These are phyloP conservation scores for Neonectria faginata DNA, from an alignment of 2,329 filamentous ascomycete species.

Conservation along the genomic window DNA sequence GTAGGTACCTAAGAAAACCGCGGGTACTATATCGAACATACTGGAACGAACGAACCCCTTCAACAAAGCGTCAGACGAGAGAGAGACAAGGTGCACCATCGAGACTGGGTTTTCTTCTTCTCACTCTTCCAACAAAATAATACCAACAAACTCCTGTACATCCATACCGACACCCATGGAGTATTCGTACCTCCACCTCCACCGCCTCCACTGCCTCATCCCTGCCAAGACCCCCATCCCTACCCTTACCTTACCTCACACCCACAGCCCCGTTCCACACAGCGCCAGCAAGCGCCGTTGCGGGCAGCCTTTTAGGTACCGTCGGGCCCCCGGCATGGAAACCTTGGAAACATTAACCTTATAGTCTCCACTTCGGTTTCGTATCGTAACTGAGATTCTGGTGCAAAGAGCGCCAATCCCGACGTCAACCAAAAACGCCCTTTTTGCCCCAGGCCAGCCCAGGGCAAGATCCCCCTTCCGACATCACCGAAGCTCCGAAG, in stretches of 20 bases:
- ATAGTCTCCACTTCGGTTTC: background rate
- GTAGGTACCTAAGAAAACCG: no score
- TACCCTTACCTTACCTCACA: no score
- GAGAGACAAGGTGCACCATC: no score
- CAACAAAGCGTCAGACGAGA: no score
- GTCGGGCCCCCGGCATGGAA: background rate
- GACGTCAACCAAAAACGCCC: background rate
- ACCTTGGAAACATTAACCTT: background rate
- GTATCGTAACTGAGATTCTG: background rate
- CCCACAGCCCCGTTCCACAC: constrained; percentile 3
- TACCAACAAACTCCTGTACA: background rate
- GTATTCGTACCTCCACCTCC: background rate
- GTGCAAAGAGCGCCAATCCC: background rate
- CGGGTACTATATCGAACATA: no score
- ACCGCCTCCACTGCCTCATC: background rate
- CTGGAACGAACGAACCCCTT: no score
- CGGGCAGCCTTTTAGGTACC: background rate
- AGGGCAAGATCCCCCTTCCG: background rate
- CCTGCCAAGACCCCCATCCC: background rate
- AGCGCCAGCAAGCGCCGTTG: background rate
- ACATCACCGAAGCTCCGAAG: background rate
- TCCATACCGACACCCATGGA: background rate
- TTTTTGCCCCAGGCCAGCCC: background rate
- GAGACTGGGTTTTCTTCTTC: background rate
- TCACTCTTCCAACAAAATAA: background rate